Evolutionary conservation across 495 filamentous ascomycete genomes (phyloP), one percentile per base, ranked within the genome.

Genomic region (Talaromyces borbonicus): DNA sequence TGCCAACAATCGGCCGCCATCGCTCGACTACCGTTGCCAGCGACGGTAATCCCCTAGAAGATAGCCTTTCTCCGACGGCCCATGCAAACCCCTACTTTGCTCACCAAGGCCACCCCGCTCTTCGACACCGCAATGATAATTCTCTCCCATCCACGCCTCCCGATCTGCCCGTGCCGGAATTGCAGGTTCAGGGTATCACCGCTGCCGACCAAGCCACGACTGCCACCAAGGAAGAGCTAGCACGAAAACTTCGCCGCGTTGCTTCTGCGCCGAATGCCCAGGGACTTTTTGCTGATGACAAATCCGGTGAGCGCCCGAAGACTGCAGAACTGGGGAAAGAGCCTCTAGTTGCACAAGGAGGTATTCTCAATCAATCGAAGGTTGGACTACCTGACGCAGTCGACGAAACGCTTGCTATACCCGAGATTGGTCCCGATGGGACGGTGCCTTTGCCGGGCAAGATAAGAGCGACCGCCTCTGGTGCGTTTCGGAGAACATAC

Each of bases 211-310:
- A 93, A 60, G 79, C 84, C 12, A 81, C 81, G 5, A 78, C 78
- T 41, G 80, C 83, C 41, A 88, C 87, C 20, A 95, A 95, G 63
- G 88, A 95, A 61, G 92, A 95, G 66, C 60, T 97, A 50, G 92
- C 90, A 27, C 73, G 92, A 52, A 96, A 95, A 55, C 64, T 98
- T 54, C 78, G 92, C 53, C 77, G 92, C 57, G 93, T 98, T 29
- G 92, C 92, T 16, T 95, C 89, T 49, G 92, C 92, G 36, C 92
- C 92, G 11, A 98, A 98, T 72, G 88, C 92, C 7, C 92, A 98
- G 57, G 92, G 90, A 9, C 69, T 97, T 5, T 97, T 98, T 58
- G 73, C 72, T 45, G 77, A 76, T 39, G 70, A 69, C 19, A 80
- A 84, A 58, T 65, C 67, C 8, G 72, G 68, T 41, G 82, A 85